Conservation (phyloP, 768 basidiomycete species). For the Agrocybe praecox region DNA sequence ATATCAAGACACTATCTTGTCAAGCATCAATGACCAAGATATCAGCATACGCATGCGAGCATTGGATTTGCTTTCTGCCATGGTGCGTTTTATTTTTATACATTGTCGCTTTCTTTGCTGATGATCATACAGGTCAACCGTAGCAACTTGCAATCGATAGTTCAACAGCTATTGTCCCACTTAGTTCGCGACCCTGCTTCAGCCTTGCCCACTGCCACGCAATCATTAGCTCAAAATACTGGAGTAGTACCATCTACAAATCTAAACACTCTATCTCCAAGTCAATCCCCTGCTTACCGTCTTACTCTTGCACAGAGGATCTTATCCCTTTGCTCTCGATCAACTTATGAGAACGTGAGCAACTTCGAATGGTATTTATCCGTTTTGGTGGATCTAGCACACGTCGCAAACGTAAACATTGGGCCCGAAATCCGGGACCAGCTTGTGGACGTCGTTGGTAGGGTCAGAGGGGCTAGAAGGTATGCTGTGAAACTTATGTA, state of each 20-base stretch:
- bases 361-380: slow-evolving; percentile 99
- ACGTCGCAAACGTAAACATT: slow-evolving; percentile 81
- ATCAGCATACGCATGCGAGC: slow-evolving; percentile 96
- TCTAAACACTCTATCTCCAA: slow-evolving; percentile 47
- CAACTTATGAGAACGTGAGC: slow-evolving; percentile 82
- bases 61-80: slow-evolving; percentile 89
- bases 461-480: slow-evolving; percentile 73
- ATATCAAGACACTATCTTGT: slow-evolving; percentile 89
- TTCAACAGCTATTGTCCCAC: slow-evolving; percentile 88
- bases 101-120: not conserved
- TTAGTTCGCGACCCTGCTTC: slow-evolving; percentile 65
- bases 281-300: slow-evolving; percentile 84
- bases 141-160: slow-evolving; percentile 85
- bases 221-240: slow-evolving; percentile 50
- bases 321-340: slow-evolving; percentile 82
- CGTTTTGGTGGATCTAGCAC: slow-evolving; percentile 88
- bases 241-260: slow-evolving; percentile 33
- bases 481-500: slow-evolving; percentile 88
- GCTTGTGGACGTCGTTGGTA: slow-evolving; percentile 82
- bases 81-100: slow-evolving; percentile 53
- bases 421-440: slow-evolving; percentile 81
- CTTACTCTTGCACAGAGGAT: slow-evolving; percentile 80
- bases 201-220: slow-evolving; percentile 60
- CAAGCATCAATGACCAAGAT: slow-evolving; percentile 90
- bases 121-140: slow-evolving; percentile 65